Base-by-base conservation (phyloP, 371 early-diverging fungal species). In the Zopfochytrium polystomum region DNA sequence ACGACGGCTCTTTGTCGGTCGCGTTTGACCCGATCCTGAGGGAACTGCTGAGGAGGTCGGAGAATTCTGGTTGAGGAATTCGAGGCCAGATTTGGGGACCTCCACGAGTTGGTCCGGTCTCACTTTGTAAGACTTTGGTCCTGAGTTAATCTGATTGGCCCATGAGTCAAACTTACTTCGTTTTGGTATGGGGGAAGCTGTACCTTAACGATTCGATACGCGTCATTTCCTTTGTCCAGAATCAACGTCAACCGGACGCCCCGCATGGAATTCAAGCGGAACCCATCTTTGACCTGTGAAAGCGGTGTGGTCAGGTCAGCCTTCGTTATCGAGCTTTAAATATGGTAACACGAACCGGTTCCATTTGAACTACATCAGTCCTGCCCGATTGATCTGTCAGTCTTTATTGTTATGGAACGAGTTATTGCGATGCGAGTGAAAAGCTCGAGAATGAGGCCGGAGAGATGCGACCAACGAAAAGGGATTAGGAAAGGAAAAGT, bases 171-270 rank as follows among this genome's bases (percentile, higher is more conserved):
- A 48, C 48, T 13, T 20, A 23, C 23, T 20, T 11, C 30, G 6
- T 20, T 52, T 52, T 26, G 30, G 30, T 9, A 22, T n/a, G 44
- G 26, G 6, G 27, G 29, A 7, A 18, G 57, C 26, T 23, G 5
- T 29, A 59, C 79, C 79, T 80, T 76, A 18, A 38, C 52, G 34
- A 70, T 71, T 38, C 70, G 70, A 15, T 75, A 74, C 29, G 74
- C 33, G 56, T 69, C 78, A 7, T 77, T 81, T 38, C 70, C 66
- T 20, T 71, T 63, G 45, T 73, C 65, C 23, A 68, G 44, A 2
- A 57, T 62, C 42, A 85, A 35, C 31, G 74, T 76, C 15, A 85
- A 7, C 25, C 72, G 72, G 27, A 81, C 58, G 0, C 82, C 83
- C 29, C 75, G 65, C 3, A 85, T 62, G 1, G 76, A 76, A 55